Evolutionary conservation across 108 stramenopile species (phyloP), one percentile per base, ranked within the genome.

Genomic region (Mediolabrus comicus): DNA sequence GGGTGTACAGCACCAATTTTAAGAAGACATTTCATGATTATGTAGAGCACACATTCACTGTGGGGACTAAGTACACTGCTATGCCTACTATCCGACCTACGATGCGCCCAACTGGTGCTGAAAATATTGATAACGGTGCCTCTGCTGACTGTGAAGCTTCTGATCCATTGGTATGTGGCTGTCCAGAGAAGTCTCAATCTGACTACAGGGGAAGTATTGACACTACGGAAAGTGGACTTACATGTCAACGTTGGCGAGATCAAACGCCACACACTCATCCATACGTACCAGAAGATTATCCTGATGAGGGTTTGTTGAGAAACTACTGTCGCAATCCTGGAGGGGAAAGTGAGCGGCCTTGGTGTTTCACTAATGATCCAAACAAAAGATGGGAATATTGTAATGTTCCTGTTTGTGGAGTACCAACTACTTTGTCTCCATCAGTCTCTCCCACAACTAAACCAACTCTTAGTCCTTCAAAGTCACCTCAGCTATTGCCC

Each of bases 11-110:
- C 6, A 53, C 70, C 4, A 30, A 67, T 28, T 71, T 71, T 31
- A 13, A 38, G 27, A 49, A 60, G 39, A 79, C 77, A 7, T 79
- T 79, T 61, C 55, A 67, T 19, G 77, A 79, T 65, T 79, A 71
- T 54, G 70, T 62, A 14, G 77, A 79, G 77, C 77, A 79, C 38
- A 34, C 46, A 8, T 79, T 79, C 46, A 70, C 65, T 5, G 70
- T 79, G 30, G 65, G 54, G 14, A 65, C 33, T 9, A 34, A 53
- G 59, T 79, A 79, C 29, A 46, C 70, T 26, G 13, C 59, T 0
- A 25, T 32, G 6, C 75, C 75, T 38, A 69, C 60, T 12, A 57
- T 4, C 62, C 24, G 10, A 11, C 77, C 77, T 4, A 62, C 69
- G 3, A 1, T 10, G 8, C 33, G 32, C 8, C 58, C 67, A 24